These are phyloP conservation scores for Pyronema omphalodes DNA, from an alignment of 495 filamentous ascomycete genomes.

Conservation along the genomic window DNA sequence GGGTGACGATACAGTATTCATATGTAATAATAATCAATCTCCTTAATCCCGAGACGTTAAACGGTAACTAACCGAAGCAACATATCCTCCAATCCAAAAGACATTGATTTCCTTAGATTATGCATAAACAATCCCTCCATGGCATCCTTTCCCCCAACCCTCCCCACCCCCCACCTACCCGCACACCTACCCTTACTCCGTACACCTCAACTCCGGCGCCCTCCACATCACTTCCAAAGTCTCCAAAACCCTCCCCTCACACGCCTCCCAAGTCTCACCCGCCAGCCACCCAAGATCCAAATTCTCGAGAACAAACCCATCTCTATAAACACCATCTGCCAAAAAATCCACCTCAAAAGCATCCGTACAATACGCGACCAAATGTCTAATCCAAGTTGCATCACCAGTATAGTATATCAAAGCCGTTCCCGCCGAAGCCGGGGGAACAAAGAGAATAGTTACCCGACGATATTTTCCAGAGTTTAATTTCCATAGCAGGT, in stretches of 20 bases:
- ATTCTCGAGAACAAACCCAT: conserved; percentile 42
- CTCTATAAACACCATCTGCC: conserved; percentile 62
- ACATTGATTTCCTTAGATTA: neutral
- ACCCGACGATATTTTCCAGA: too few relatives aligned
- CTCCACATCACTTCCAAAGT: conserved; percentile 57
- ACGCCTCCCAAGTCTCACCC: conserved; percentile 29
- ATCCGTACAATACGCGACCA: conserved; percentile 62
- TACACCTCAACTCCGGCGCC: conserved; percentile 32
- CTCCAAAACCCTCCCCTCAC: conserved; percentile 67
- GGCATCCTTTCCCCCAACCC: too few relatives aligned
- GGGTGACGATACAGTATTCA: too few relatives aligned
- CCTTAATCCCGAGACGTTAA: too few relatives aligned
- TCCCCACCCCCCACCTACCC: too few relatives aligned
- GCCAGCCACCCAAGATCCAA: conserved; percentile 32
- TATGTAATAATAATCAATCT: too few relatives aligned
- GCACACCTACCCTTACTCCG: neutral
- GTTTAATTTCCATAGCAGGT: conserved; percentile 79
- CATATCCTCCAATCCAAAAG: neutral
- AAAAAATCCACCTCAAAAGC: conserved; percentile 67
- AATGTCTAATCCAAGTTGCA: conserved; percentile 75
- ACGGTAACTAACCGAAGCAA: neutral
- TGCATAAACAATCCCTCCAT: too few relatives aligned
- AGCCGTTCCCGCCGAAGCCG: conserved; percentile 74
- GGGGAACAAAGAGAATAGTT: conserved; percentile 83
- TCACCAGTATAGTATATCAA: conserved; percentile 78